Base-by-base conservation (phyloP, 2,329 filamentous ascomycete species). In the Cercospora sesami region DNA sequence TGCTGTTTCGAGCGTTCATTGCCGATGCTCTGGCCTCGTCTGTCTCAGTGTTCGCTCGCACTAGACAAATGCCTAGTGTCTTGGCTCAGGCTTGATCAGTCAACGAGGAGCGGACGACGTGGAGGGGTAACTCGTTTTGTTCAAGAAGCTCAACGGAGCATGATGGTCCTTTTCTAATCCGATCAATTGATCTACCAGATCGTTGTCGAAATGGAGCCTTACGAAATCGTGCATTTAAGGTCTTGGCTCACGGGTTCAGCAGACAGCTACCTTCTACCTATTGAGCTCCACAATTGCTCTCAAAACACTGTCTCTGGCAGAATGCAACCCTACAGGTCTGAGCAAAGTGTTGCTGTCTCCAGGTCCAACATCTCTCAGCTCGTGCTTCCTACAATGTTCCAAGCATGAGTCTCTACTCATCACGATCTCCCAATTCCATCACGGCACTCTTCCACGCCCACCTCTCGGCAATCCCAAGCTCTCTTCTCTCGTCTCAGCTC, bases 401-500 rank as follows among this genome's bases (percentile, higher is more conserved):
- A 36, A 16, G 33, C 33, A 33, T 12, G 9, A 4, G 14, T 33
- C 9, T 5, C 31, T 36, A 36, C 1, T 36, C 5, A 16, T 36
- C 33, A 16, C 14, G 16, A 4, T 16, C 9, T 23, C 42, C n/a
- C 42, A 5, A 48, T 3, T 23, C 42, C 42, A 12, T 48, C 45
- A 51, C 21, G 45, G 45, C 21, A 26, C 45, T 5, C 45, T 51
- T 2, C 45, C 45, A 14, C 45, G 45, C 10, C 45, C 45, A 23
- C 21, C 21, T 8, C 45, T 51, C 18, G 64, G 64, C n/a, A 62
- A 33, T 9, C 9, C 16, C 60, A 68, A 21, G n/a, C 55, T 64
- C 42, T 60, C 28, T 28, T 55, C 61, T 3, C 51, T 60, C 12
- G 53, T 67, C 61, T 67, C 61, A 1, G 31, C 60, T 12, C n/a